A percentile compares a stretch with the other conserved stretches of the same genome.
phyloP scores from a whole-genome alignment of 73 alveolate genomes.

The Paraurostyla sp. region DNA sequence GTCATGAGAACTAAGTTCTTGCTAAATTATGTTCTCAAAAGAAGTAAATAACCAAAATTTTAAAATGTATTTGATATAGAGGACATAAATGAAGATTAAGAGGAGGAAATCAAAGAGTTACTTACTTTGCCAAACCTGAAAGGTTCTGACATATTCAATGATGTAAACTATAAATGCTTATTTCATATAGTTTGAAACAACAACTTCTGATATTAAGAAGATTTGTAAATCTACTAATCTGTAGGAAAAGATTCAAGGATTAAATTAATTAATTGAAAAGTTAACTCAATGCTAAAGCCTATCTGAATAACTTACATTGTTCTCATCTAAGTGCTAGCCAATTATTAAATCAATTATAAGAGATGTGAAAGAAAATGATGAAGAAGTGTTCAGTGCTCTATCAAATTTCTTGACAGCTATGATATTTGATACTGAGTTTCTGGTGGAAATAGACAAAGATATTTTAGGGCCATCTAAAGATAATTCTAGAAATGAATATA shows the following conservation, averaged over 20 bases:
- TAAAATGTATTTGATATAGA: slow-evolving; percentile 9
- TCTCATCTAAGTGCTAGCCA: slow-evolving; percentile 62
- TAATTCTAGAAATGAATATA: not conserved
- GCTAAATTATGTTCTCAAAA: slow-evolving; percentile 28
- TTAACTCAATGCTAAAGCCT: slow-evolving; percentile 28
- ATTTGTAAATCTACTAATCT: not conserved
- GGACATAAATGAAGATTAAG: slow-evolving; percentile 69
- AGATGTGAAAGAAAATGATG: slow-evolving; percentile 53
- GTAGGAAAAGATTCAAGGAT: slow-evolving; percentile 14
- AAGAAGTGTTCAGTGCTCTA: not conserved
- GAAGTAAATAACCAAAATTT: slow-evolving; percentile 4
- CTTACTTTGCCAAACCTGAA: not conserved
- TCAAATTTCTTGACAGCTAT: slow-evolving; percentile 34
- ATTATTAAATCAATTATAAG: slow-evolving; percentile 41
- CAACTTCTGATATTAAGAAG: slow-evolving; percentile 48
- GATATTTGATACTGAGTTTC: slow-evolving; percentile 60
- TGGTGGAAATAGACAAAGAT: slow-evolving; percentile 26
- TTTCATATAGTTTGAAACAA: slow-evolving; percentile 47
- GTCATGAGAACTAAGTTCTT: slow-evolving; percentile 2
- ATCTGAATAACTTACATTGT: slow-evolving; percentile 55
- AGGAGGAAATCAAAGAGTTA: slow-evolving; percentile 50
- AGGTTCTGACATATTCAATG: slow-evolving; percentile 48
- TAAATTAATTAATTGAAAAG: not conserved
- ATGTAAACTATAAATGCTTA: not conserved
- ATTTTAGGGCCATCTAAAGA: not conserved